Conservation (phyloP, 2,329 filamentous ascomycete genomes). For the Myriosclerotinia curreyana region DNA sequence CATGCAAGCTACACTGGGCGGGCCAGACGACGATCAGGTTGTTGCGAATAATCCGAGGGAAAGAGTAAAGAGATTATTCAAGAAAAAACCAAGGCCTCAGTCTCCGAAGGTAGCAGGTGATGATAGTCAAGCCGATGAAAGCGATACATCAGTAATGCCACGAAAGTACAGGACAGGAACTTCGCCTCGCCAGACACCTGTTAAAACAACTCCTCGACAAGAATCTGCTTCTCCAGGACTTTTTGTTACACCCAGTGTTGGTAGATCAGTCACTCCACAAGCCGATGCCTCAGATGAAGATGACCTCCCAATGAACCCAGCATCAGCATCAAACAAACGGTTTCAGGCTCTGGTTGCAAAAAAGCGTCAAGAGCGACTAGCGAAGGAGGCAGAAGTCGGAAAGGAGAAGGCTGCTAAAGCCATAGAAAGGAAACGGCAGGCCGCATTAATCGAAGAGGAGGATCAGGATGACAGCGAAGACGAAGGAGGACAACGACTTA, state of each 20-base stretch:
- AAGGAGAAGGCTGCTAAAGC: constrained; percentile 41
- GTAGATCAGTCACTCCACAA: constrained; percentile 36
- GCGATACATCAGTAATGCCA: constrained; percentile 29
- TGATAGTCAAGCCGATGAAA: constrained; percentile 39
- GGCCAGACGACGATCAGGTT: constrained; percentile 25
- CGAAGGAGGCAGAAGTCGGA: constrained; percentile 59
- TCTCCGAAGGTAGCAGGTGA: constrained; percentile 38
- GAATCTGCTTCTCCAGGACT: constrained; percentile 38
- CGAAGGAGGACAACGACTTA: constrained; percentile 61
- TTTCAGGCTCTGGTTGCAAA: constrained; percentile 70
- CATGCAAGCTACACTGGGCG: constrained; percentile 48
- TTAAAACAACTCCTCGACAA: constrained; percentile 27
- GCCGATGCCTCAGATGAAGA: constrained; percentile 36
- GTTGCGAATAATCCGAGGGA: constrained; percentile 40
- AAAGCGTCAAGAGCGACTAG: constrained; percentile 69
- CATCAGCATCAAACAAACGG: constrained; percentile 52
- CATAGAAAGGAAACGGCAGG: constrained; percentile 44
- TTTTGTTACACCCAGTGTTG: constrained; percentile 43
- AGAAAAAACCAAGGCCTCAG: constrained; percentile 35
- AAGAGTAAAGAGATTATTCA: constrained; percentile 46
- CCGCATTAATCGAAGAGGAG: constrained; percentile 53
- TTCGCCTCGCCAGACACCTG: constrained; percentile 29
- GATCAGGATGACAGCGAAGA: constrained; percentile 57
- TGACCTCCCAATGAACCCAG: constrained; percentile 46
- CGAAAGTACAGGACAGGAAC: constrained; percentile 35